Evolutionary conservation across 2,329 filamentous ascomycete genomes (phyloP).

Genomic region (Rhexocercosporidium sp.): DNA sequence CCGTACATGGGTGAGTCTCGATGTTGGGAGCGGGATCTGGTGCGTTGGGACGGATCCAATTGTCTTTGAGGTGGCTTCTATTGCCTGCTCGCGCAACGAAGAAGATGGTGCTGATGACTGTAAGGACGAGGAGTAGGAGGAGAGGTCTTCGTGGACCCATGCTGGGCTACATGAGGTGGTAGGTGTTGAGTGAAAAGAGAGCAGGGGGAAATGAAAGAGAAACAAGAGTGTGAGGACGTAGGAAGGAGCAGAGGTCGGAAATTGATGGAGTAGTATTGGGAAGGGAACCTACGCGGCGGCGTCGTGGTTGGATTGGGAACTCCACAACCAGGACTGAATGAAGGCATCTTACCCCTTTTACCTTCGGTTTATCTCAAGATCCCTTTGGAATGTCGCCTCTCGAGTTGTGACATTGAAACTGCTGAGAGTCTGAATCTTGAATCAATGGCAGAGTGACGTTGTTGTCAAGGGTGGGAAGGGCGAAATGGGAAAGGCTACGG

Average conservation of each 20-base stretch:
- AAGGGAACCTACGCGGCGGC: neutral
- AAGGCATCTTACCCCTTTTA: too few relatives aligned
- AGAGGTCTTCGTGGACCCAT: slow-evolving; percentile 32
- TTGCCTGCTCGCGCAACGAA: slow-evolving; percentile 29
- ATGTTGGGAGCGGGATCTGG: slow-evolving; percentile 13
- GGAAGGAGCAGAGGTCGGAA: neutral
- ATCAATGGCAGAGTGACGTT: too few relatives aligned
- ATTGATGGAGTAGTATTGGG: neutral
- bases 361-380: too few relatives aligned
- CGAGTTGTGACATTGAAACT: too few relatives aligned
- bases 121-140: slow-evolving; percentile 29
- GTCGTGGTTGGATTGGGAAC: neutral
- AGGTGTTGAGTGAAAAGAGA: neutral
- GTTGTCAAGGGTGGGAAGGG: too few relatives aligned
- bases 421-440: too few relatives aligned
- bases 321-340: neutral
- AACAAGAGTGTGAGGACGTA: neutral
- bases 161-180: slow-evolving; percentile 26
- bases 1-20: slow-evolving; percentile 26
- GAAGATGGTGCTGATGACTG: slow-evolving; percentile 26
- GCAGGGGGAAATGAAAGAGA: neutral
- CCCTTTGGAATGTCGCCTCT: too few relatives aligned
- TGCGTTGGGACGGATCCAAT: slow-evolving; percentile 23
- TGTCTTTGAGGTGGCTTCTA: slow-evolving; percentile 19
- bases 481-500: too few relatives aligned